These are phyloP conservation scores for Serendipita sp. DNA, from an alignment of 768 basidiomycete species.

Conservation along the genomic window DNA sequence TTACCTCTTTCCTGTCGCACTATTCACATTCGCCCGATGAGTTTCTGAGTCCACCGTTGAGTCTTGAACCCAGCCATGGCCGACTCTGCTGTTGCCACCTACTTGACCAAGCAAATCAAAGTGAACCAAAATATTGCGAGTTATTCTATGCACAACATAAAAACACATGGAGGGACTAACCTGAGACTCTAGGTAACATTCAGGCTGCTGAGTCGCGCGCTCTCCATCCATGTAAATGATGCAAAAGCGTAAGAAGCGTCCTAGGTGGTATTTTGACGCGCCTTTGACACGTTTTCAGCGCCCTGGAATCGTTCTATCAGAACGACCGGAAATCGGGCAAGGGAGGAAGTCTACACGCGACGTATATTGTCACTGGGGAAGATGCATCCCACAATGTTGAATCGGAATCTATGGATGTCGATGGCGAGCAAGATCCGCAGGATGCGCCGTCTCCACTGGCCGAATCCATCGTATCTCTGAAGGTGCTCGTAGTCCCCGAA, in stretches of 20 bases:
- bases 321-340: conserved; percentile 25
- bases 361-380: conserved; percentile 55
- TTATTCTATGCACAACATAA: not conserved
- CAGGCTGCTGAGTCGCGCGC: conserved; percentile 54
- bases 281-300: conserved; percentile 26
- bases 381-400: conserved; percentile 20
- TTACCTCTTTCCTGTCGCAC: not conserved
- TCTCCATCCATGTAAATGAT: conserved; percentile 55
- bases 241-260: conserved; percentile 48
- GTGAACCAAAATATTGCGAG: conserved; percentile 31
- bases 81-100: conserved; percentile 18
- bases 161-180: not conserved
- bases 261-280: not conserved
- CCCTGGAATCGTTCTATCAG: conserved; percentile 43
- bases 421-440: conserved; percentile 18
- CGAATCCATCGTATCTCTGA: conserved; percentile 30
- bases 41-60: not conserved
- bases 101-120: conserved; percentile 32
- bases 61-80: not conserved
- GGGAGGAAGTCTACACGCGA: conserved; percentile 33
- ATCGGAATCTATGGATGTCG: conserved; percentile 25
- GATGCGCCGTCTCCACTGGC: conserved; percentile 14
- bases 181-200: conserved; percentile 48
- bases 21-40: not conserved
- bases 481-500: conserved; percentile 46